phyloP scores from a whole-genome alignment of 2,329 filamentous ascomycete genomes.

The Beauveria varroae region DNA sequence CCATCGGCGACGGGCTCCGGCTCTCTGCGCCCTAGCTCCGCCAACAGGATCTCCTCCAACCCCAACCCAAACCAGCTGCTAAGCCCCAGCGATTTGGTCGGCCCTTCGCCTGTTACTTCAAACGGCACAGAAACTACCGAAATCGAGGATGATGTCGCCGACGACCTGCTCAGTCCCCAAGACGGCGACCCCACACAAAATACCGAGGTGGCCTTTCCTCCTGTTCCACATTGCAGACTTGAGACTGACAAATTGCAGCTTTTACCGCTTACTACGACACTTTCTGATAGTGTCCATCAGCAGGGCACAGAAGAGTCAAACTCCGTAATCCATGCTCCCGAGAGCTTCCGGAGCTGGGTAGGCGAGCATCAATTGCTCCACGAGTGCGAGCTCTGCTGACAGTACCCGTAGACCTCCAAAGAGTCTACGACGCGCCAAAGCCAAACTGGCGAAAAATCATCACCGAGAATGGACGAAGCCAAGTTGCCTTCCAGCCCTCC shows the following conservation, averaged over 20 bases:
- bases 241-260: conserved; percentile 28
- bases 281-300: conserved; percentile 50
- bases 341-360: conserved; percentile 77
- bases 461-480: conserved; percentile 31
- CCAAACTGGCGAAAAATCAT: conserved; percentile 27
- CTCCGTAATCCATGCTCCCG: conserved; percentile 86
- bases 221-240: neutral
- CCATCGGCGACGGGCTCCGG: conserved; percentile 33
- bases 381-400: conserved; percentile 8
- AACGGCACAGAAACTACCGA: conserved; percentile 78
- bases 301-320: conserved; percentile 67
- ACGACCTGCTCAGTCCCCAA: conserved; percentile 42
- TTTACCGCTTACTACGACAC: conserved; percentile 47
- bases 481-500: conserved; percentile 20
- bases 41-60: conserved; percentile 40
- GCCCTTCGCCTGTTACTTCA: conserved; percentile 78
- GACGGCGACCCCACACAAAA: conserved; percentile 17
- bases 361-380: conserved; percentile 20
- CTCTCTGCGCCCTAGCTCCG: conserved; percentile 45
- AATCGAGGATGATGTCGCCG: conserved; percentile 68
- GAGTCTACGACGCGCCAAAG: conserved; percentile 29
- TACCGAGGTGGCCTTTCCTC: conserved; percentile 29
- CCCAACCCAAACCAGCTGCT: conserved; percentile 50
- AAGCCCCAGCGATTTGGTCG: conserved; percentile 63
- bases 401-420: conserved; percentile 33